These are phyloP conservation scores for Irpex sp. DNA, from an alignment of 1,284 basidiomycete genomes.

Conservation along the genomic window DNA sequence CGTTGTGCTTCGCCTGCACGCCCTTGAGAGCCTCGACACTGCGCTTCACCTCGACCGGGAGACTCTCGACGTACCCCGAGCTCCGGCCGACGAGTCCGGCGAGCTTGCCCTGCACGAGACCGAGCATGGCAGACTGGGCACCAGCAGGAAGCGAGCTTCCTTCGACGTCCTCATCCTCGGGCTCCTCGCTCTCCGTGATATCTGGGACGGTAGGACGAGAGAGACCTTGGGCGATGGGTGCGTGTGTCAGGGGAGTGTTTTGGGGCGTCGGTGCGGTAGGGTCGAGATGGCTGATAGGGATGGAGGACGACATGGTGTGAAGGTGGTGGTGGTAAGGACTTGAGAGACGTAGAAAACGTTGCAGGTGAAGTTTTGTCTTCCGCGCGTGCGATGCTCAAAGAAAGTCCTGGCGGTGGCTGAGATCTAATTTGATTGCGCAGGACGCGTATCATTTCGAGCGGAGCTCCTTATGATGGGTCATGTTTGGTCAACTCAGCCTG, in stretches of 20 bases:
- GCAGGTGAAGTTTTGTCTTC: neutral
- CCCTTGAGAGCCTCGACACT: slow-evolving; percentile 93
- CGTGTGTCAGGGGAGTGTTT: slow-evolving; percentile 75
- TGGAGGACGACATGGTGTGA: slow-evolving; percentile 41
- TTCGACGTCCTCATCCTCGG: slow-evolving; percentile 44
- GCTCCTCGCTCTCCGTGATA: slow-evolving; percentile 65
- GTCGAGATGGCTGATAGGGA: slow-evolving; percentile 43
- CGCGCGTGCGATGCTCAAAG: neutral
- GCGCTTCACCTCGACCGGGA: slow-evolving; percentile 81
- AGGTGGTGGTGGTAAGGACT: neutral
- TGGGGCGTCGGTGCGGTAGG: slow-evolving; percentile 74
- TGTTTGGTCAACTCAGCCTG: neutral
- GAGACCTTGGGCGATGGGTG: slow-evolving; percentile 63
- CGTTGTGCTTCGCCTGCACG: slow-evolving; percentile 89
- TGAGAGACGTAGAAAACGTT: neutral
- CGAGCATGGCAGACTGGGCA: slow-evolving; percentile 50
- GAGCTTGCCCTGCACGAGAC: slow-evolving; percentile 64
- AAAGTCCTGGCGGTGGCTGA: neutral
- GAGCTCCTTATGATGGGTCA: neutral
- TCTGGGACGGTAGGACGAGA: slow-evolving; percentile 68
- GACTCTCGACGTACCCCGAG: slow-evolving; percentile 84
- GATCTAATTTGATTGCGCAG: neutral
- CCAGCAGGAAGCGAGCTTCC: slow-evolving; percentile 18
- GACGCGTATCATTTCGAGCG: neutral
- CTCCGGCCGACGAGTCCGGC: slow-evolving; percentile 72